phyloP scores from a whole-genome alignment of 148 eudicot genomes.

The Rhododendron griersonianum region DNA sequence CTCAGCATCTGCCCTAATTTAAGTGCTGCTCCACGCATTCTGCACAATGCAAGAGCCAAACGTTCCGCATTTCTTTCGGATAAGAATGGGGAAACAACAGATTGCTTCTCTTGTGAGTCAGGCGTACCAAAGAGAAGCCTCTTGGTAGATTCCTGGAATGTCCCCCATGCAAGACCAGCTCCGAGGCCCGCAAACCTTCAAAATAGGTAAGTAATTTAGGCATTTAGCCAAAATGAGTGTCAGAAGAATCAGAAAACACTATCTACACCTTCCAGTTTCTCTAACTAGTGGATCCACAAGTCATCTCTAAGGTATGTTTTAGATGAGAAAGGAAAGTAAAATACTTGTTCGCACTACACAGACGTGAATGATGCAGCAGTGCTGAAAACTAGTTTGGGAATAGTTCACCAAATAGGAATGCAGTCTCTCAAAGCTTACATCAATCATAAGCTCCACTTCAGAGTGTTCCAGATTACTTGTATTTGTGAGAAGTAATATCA shows the following conservation, averaged over 20 bases:
- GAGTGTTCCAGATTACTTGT: not conserved
- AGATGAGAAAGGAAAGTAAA: not conserved
- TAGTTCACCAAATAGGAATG: not conserved
- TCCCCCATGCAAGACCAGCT: conserved; percentile 99
- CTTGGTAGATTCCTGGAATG: conserved; percentile 85
- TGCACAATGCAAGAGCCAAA: conserved; percentile 90
- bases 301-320: not conserved
- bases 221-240: not conserved
- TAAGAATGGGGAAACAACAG: conserved; percentile 63
- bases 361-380: not conserved
- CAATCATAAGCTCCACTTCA: not conserved
- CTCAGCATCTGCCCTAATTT: conserved; percentile 98
- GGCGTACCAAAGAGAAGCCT: conserved; percentile 63
- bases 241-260: not conserved
- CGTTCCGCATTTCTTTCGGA: conserved; percentile 92
- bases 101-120: conserved; percentile 36
- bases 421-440: not conserved
- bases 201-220: not conserved
- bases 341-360: not conserved
- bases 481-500: not conserved
- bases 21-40: conserved; percentile 99
- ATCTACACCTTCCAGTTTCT: not conserved
- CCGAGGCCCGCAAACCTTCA: conserved; percentile 92
- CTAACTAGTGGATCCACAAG: not conserved
- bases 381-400: not conserved